These are phyloP conservation scores for Rubroshorea leprosula DNA, from an alignment of 345 rosid species.

Conservation along the genomic window DNA sequence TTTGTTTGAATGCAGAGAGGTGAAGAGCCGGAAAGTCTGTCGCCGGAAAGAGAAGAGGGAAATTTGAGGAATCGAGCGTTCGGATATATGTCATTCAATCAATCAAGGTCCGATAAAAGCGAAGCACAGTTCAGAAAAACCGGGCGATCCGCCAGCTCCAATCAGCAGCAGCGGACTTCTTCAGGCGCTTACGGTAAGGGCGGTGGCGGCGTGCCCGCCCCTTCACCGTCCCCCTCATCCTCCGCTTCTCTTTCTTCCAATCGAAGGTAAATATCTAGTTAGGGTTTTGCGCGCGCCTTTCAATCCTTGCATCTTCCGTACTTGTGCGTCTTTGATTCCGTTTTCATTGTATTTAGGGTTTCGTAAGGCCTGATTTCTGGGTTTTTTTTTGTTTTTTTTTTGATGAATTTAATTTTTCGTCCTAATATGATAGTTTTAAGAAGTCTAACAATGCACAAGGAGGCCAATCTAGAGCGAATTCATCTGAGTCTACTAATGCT, in stretches of 20 bases:
- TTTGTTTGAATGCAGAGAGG: conserved; percentile 25
- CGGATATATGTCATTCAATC: conserved; percentile 95
- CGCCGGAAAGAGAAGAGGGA: conserved; percentile 1
- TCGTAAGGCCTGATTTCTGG: conserved; percentile 13
- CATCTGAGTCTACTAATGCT: conserved; percentile 32
- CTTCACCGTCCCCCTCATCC: conserved; percentile 48
- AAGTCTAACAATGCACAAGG: conserved; percentile 69
- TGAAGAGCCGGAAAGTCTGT: background rate
- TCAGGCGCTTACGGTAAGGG: conserved; percentile 67
- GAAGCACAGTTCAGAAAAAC: conserved; percentile 57
- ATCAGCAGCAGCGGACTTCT: conserved; percentile 70
- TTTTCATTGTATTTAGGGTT: background rate
- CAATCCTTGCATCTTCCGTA: background rate
- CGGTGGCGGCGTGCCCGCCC: conserved; percentile 64
- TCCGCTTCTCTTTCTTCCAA: conserved; percentile 32
- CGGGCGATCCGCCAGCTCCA: conserved; percentile 68
- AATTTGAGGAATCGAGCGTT: conserved; percentile 26
- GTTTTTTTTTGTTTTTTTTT: conserved; percentile 4
- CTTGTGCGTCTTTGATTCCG: background rate
- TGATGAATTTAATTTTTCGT: background rate
- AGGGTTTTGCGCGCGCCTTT: conserved; percentile 8
- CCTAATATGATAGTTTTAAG: conserved; percentile 46
- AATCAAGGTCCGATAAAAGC: conserved; percentile 76
- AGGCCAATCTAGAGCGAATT: conserved; percentile 56
- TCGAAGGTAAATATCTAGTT: conserved; percentile 46